phyloP scores from a whole-genome alignment of 2,329 filamentous ascomycete species.

The Paecilomyces niveus region DNA sequence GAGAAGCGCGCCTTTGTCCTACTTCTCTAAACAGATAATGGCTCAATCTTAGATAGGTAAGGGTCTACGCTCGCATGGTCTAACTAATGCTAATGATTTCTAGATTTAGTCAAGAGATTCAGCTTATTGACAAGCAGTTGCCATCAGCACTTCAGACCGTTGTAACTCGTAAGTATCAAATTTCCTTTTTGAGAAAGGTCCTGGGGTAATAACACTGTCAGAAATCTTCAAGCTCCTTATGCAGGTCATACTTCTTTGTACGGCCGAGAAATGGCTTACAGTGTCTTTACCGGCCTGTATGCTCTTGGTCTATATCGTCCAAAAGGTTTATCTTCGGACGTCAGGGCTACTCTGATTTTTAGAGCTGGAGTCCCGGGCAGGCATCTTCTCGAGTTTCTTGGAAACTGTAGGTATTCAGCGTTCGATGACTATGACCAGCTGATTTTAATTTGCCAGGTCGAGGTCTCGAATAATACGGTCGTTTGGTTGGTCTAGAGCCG shows the following conservation, averaged over 20 bases:
- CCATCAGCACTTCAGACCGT: neutral
- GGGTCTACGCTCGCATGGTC: no score
- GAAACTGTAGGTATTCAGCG: neutral
- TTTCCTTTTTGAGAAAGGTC: no score
- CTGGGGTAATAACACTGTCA: no score
- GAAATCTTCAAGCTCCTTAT: no score
- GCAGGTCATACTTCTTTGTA: neutral
- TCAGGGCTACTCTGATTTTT: neutral
- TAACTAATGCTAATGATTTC: neutral
- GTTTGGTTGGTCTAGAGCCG: neutral
- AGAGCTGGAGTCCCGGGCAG: neutral
- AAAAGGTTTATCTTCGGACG: neutral
- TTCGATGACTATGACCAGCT: no score
- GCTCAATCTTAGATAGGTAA: no score
- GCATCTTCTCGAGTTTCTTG: neutral
- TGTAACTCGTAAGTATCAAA: no score
- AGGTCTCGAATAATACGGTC: neutral
- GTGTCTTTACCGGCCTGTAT: neutral
- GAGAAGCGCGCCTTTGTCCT: no score
- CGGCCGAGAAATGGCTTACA: neutral
- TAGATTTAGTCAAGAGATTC: constrained; percentile 2
- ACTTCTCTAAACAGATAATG: no score
- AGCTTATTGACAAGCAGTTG: neutral
- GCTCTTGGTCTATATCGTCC: neutral
- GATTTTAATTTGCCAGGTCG: no score